Percentiles rank a stretch among this genome's conserved stretches.
These are phyloP conservation scores for Scedosporium minutisporum DNA, from an alignment of 2,329 filamentous ascomycete genomes.

Conservation along the genomic window DNA sequence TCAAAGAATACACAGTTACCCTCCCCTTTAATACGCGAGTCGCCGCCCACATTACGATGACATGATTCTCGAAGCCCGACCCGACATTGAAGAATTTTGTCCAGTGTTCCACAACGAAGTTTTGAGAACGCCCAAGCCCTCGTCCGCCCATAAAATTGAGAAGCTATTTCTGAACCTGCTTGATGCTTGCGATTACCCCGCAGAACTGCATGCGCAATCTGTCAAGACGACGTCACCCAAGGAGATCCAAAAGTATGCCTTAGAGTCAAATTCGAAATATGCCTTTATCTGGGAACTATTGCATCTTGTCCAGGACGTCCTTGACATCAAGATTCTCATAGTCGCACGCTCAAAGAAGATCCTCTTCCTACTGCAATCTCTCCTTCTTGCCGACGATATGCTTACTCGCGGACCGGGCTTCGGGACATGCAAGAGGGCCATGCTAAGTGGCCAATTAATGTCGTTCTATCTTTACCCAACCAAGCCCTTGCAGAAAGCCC, in stretches of 20 bases:
- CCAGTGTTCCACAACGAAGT: constrained; percentile 29
- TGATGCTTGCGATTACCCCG: constrained; percentile 48
- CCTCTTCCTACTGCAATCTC: constrained; percentile 40
- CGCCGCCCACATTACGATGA: constrained; percentile 43
- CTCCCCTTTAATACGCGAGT: constrained; percentile 46
- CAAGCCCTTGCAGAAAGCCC: constrained; percentile 25
- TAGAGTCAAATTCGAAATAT: constrained; percentile 50
- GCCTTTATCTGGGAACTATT: constrained; percentile 49
- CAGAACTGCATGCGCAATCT: constrained; percentile 35
- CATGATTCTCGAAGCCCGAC: constrained; percentile 33
- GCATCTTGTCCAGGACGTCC: constrained; percentile 28
- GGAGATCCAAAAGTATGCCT: constrained; percentile 41
- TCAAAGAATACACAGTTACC: constrained; percentile 41
- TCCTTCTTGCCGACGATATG: constrained; percentile 32
- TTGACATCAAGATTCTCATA: constrained; percentile 39
- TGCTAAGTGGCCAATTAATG: constrained; percentile 21
- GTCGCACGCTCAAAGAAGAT: constrained; percentile 40
- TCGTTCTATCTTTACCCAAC: constrained; percentile 32
- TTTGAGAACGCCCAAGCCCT: constrained; percentile 26
- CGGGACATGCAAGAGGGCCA: constrained; percentile 18
- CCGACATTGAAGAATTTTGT: constrained; percentile 35
- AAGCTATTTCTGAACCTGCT: constrained; percentile 39
- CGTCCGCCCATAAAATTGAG: constrained; percentile 36
- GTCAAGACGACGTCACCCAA: constrained; percentile 26
- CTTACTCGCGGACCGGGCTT: constrained; percentile 23